These are phyloP conservation scores for Allium cepa DNA, from an alignment of 106 monocot genomes.

Conservation along the genomic window DNA sequence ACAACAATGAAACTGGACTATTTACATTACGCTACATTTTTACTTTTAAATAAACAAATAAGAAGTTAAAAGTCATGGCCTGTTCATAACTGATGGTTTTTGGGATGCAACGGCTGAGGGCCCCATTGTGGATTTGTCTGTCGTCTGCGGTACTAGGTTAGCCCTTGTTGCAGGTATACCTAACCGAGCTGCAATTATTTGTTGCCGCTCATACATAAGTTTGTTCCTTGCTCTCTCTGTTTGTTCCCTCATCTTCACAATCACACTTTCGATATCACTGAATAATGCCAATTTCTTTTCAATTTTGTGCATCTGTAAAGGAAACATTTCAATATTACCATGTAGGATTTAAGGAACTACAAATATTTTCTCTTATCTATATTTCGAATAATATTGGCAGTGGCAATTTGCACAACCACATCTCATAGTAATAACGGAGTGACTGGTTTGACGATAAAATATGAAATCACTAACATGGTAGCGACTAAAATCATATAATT, in stretches of 20 bases:
- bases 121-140: conserved; percentile 23
- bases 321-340: neutral
- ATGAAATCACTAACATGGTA: neutral
- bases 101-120: conserved; percentile 30
- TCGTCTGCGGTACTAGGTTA: conserved; percentile 14
- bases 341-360: no score
- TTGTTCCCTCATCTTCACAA: conserved; percentile 61
- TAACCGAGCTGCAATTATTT: conserved; percentile 78
- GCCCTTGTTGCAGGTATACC: conserved; percentile 35
- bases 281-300: conserved; percentile 66
- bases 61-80: conserved; percentile 20
- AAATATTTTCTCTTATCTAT: no score
- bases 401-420: no score
- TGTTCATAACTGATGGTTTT: conserved; percentile 37
- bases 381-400: no score
- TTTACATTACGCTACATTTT: no score
- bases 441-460: neutral
- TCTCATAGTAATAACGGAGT: no score
- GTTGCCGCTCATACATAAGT: conserved; percentile 61
- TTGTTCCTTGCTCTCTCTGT: conserved; percentile 68
- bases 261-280: conserved; percentile 47
- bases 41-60: no score
- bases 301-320: conserved; percentile 73
- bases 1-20: no score
- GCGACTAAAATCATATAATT: no score